Base-by-base conservation (phyloP, 192 early-diverging fungal species). In the Backusella australiensis region DNA sequence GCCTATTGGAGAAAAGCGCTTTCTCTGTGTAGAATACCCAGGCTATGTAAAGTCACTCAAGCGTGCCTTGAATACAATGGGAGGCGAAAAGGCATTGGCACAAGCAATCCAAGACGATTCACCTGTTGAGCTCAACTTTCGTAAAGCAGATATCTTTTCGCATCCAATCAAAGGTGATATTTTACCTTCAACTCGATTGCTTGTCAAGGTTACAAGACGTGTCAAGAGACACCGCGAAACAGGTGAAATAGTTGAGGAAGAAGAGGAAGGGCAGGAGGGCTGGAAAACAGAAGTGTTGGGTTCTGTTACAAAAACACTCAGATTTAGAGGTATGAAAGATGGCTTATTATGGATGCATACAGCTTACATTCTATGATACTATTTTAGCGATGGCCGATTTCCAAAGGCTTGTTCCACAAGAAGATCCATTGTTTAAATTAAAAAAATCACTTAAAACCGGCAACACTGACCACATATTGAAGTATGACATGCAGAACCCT, bases 141-240 rank as follows among this genome's bases (percentile, higher is more conserved):
- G 90, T 14, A 85, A 84, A 2, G 69, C 79, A 17, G 88, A 91
- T 73, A 87, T 88, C 6, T 93, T 93, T 76, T 87, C 82, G 1
- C 91, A 93, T 82, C 85, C 91, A 21, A 86, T 93, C 39, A 78
- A 84, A 65, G 91, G 91, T 29, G 85, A 90, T 56, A 80, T 90
- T 26, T 75, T 91, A 19, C 66, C 79, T 15, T 88, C 90, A 7
- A 63, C 85, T 4, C 91, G 89, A 72, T 69, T 92, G 23, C 52
- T 93, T 17, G 77, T 92, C 39, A 91, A 90, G 74, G 89, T 92
- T 8, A 90, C 91, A 3, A 65, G 82, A 29, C 75, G 83, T 7
- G 76, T 79, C 23, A 84, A 77, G 8, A 63, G 56, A 63, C 56
- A 63, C 26, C 23, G 21, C 12, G 56, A 63, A 29, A 63, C 56